A percentile compares a stretch with the other conserved stretches of the same genome.
Conservation (phyloP, 2,329 filamentous ascomycete genomes). For the Colletotrichum spinosum region DNA sequence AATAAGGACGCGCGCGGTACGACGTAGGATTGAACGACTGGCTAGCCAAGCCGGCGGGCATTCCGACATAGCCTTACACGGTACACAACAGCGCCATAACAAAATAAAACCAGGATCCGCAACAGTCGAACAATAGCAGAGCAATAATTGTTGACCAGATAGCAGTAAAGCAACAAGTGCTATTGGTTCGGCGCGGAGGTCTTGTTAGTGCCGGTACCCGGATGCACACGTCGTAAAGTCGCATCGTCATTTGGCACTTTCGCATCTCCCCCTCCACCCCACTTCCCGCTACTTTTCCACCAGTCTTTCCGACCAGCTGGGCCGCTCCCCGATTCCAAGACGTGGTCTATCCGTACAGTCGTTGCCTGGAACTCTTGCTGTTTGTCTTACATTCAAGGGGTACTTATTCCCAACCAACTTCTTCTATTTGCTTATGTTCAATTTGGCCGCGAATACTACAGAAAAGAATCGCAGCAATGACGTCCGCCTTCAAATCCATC, state of each 20-base stretch:
- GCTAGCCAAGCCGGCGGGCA: slow-evolving; percentile 2
- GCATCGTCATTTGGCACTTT: neutral
- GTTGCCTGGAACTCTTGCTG: neutral
- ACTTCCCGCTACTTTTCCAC: slow-evolving; percentile 25
- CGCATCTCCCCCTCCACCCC: slow-evolving; percentile 22
- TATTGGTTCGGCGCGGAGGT: slow-evolving; percentile 19
- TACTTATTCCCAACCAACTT: neutral
- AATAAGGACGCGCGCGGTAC: slow-evolving; percentile 28
- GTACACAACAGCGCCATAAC: no score
- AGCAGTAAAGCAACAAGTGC: slow-evolving; percentile 22
- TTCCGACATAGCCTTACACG: no score
- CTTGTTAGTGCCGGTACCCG: neutral
- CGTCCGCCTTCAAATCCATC: slow-evolving; percentile 55
- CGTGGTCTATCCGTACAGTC: neutral
- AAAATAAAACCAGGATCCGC: no score
- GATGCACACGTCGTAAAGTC: neutral
- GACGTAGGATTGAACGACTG: neutral
- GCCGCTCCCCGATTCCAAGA: slow-evolving; percentile 16
- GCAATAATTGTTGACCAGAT: neutral
- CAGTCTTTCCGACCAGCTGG: slow-evolving; percentile 24
- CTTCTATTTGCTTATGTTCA: neutral
- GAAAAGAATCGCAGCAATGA: slow-evolving; percentile 45
- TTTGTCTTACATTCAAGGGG: neutral
- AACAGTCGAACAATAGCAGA: no score
- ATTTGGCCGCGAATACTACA: no score